Conservation (phyloP, 75 land plant genomes). For the Pinus tabuliformis region DNA sequence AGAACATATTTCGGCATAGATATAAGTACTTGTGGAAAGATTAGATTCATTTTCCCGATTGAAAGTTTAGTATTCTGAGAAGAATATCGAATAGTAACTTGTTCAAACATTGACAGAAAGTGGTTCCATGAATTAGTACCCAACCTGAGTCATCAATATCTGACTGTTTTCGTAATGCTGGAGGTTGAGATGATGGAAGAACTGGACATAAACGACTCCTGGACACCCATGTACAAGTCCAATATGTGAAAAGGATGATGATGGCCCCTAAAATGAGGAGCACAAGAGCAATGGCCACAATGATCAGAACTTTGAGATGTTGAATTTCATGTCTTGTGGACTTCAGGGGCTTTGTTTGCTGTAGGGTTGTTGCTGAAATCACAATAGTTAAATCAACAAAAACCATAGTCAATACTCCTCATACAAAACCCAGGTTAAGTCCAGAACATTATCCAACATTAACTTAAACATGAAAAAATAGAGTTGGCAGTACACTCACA, state of each 20-base stretch:
- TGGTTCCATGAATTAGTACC: background rate
- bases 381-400: background rate
- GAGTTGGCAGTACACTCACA: background rate
- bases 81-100: background rate
- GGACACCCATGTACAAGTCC: background rate
- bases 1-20: background rate
- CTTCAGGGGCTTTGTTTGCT: background rate
- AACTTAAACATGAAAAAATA: background rate
- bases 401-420: background rate
- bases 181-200: constrained; percentile 2
- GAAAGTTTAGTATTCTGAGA: background rate
- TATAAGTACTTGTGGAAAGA: background rate
- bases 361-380: constrained; percentile 1
- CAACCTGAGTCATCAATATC: background rate
- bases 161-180: background rate
- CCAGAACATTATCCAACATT: background rate
- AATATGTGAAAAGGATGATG: constrained; percentile 9
- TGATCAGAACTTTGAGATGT: background rate
- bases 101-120: background rate
- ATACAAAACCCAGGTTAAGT: too few relatives aligned
- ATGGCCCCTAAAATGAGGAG: background rate
- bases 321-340: background rate
- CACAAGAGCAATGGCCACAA: background rate
- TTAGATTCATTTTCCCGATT: background rate
- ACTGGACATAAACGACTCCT: background rate